Evolutionary conservation across 768 basidiomycete genomes (phyloP), one percentile per base, ranked within the genome.

Genomic region (Lepiota venenata): DNA sequence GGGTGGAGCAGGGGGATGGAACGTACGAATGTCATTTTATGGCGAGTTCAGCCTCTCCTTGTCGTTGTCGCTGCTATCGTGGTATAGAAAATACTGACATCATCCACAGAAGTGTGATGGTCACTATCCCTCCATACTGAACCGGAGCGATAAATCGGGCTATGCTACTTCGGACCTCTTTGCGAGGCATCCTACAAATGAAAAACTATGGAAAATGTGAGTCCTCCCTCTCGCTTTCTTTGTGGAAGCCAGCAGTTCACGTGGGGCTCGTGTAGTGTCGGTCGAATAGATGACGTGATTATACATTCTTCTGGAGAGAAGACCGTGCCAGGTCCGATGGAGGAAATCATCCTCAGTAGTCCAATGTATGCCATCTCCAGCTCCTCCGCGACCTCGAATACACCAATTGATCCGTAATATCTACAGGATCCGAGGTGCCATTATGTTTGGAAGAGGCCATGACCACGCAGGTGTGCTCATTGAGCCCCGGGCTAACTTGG

Each of bases 101-200:
- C 27, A 18, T 14, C 16, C 12, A 7, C 22, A 74, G 75, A 67
- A 66, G 11, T 60, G 46, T 15, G 57, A 68, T 15, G 66, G 56
- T 3, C 72, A 76, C 52, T 64, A 68, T 20, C 37, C 70, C 1
- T 59, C 74, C 1, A 65, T 74, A 1, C 71, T 75, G 48, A 77
- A 79, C 35, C 44, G 74, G 38, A 47, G 52, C 4, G 69, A 71
- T 54, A 63, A 65, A 4, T 63, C 59, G 39, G 77, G 77, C 11
- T 79, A 78, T 45, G 71, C 71, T 1, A 77, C 71, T 10, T 71
- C 69, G 2, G 79, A 80, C 62, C 59, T 77, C 6, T 77, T 74
- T 56, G 51, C 70, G 32, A 67, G 65, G 21, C 79, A 81, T 56
- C 76, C 79, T 0, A 73, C 70, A 5, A 70, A 72, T 9, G 60